Conservation (phyloP, 176 grass and related monocot species). For the Carex cristatella region DNA sequence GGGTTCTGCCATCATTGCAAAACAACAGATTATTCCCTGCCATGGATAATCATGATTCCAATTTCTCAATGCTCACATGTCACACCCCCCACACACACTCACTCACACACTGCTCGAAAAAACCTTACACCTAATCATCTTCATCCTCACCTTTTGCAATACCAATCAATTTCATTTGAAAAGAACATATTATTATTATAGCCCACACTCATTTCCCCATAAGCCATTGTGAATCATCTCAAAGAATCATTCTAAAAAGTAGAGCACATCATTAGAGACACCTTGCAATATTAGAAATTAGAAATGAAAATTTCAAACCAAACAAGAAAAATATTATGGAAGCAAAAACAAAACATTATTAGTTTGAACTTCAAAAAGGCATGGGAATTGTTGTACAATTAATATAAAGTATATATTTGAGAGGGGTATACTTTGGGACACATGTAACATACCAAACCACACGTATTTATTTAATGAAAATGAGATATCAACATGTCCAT, state of each 20-base stretch:
- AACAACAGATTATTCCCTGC: conserved; percentile 68
- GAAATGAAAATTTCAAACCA: neutral
- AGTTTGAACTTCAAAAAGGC: neutral
- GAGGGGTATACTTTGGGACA: neutral
- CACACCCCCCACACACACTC: neutral
- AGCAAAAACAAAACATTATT: neutral
- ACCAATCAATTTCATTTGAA: conserved; percentile 38
- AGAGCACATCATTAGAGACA: conserved; percentile 22
- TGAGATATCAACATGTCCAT: conserved; percentile 8
- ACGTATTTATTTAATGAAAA: neutral
- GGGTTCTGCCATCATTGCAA: conserved; percentile 54
- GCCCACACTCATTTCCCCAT: conserved; percentile 16
- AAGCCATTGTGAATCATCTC: conserved; percentile 50
- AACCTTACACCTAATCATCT: conserved; percentile 33
- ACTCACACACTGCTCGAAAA: neutral
- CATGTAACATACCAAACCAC: conserved; percentile 1
- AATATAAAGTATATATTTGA: neutral
- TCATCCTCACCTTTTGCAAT: conserved; percentile 19
- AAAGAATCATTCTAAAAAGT: conserved; percentile 43
- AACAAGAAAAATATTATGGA: neutral
- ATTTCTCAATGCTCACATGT: conserved; percentile 22
- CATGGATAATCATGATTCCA: conserved; percentile 55
- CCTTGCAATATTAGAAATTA: neutral
- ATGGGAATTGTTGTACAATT: neutral
- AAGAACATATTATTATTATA: conserved; percentile 32